phyloP scores from a whole-genome alignment of 345 rosid species.

The Populus davidiana region DNA sequence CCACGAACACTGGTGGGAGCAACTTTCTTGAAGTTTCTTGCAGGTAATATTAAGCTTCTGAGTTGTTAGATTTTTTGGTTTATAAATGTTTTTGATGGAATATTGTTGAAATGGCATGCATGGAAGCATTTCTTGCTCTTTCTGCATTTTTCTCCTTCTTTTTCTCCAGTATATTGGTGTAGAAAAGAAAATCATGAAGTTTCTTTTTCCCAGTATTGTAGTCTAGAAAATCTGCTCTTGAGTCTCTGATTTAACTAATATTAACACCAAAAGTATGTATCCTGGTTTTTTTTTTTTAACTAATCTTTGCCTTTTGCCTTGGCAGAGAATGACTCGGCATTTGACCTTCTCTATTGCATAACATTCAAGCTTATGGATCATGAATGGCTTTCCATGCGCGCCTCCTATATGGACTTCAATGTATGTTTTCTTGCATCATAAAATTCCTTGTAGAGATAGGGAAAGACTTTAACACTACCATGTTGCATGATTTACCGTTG shows the following conservation, averaged over 20 bases:
- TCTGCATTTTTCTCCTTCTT: neutral
- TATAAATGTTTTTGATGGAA: neutral
- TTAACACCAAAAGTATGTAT: neutral
- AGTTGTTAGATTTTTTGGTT: neutral
- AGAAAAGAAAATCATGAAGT: too few species aligned
- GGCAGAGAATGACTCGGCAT: constrained; percentile 84
- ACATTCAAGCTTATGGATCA: constrained; percentile 98
- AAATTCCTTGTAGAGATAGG: constrained; percentile 5
- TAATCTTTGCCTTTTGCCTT: constrained; percentile 8
- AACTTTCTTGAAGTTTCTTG: constrained; percentile 78
- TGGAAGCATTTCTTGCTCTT: neutral
- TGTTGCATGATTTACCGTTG: neutral
- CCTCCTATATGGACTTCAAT: constrained; percentile 98
- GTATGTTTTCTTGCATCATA: constrained; percentile 37
- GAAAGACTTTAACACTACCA: neutral
- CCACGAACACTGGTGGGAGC: constrained; percentile 81
- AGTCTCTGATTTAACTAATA: neutral
- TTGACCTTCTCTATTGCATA: constrained; percentile 92
- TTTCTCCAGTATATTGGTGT: neutral
- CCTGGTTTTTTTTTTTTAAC: neutral
- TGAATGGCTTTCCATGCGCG: constrained; percentile 90
- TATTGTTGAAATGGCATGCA: neutral
- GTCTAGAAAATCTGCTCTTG: neutral
- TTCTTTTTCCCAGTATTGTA: neutral
- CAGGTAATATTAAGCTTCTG: constrained; percentile 47